These are phyloP conservation scores for Collybia sordida DNA, from an alignment of 768 basidiomycete species.

Conservation along the genomic window DNA sequence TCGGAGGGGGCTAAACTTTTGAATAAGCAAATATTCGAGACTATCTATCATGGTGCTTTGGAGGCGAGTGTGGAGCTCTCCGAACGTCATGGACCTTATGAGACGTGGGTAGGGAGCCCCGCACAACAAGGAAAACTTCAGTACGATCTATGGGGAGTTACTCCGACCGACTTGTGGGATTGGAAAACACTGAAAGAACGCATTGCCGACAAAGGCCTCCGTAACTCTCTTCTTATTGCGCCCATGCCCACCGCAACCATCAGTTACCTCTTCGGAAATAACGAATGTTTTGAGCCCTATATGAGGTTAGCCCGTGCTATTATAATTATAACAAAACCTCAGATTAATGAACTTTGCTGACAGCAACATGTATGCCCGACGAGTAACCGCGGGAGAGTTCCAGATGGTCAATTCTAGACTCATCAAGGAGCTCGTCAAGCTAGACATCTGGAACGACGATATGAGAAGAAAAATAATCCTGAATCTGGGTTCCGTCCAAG, in stretches of 20 bases:
- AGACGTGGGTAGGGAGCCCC: constrained; percentile 88
- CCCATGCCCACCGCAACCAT: constrained; percentile 99
- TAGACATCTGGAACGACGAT: constrained; percentile 92
- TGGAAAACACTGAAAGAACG: constrained; percentile 87
- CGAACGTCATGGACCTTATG: constrained; percentile 74
- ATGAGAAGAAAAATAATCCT: constrained; percentile 99
- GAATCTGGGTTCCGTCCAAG: constrained; percentile 86
- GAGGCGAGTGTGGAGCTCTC: constrained; percentile 91
- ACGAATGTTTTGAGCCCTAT: constrained; percentile 99
- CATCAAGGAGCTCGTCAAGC: constrained; percentile 94
- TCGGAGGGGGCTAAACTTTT: constrained; percentile 83
- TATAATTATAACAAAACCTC: not conserved
- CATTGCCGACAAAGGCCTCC: constrained; percentile 74
- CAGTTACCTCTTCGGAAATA: constrained; percentile 95
- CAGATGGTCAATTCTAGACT: constrained; percentile 99
- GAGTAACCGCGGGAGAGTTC: constrained; percentile 98
- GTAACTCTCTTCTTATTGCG: constrained; percentile 87
- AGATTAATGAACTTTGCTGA: constrained; percentile 4
- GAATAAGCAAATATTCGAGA: constrained; percentile 97
- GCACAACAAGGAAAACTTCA: constrained; percentile 85
- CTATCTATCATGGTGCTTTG: constrained; percentile 93
- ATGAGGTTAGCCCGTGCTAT: constrained; percentile 75
- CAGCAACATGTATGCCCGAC: constrained; percentile 98
- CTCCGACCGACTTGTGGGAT: constrained; percentile 90
- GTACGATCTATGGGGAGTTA: constrained; percentile 93